A percentile compares a stretch with the other conserved stretches of the same genome.
These are phyloP conservation scores for Mycena amicta DNA, from an alignment of 768 basidiomycete genomes.

Conservation along the genomic window DNA sequence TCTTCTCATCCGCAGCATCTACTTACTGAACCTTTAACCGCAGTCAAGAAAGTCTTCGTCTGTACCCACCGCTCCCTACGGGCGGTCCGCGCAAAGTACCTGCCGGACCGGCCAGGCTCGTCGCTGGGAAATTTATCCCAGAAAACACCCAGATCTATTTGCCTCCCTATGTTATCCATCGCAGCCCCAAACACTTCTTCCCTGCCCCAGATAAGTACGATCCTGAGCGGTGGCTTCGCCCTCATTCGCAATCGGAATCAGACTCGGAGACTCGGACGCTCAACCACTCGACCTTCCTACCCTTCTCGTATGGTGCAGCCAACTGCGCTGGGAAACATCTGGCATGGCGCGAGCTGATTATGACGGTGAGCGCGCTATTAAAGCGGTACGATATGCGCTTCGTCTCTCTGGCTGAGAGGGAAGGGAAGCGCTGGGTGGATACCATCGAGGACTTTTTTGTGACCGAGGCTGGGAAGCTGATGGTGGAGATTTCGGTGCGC, in stretches of 20 bases:
- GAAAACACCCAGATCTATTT: conserved; percentile 37
- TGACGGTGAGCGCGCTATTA: conserved; percentile 35
- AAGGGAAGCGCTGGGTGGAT: neutral
- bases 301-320: too few species aligned
- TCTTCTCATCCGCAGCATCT: neutral
- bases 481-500: neutral
- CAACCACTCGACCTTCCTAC: conserved; percentile 44
- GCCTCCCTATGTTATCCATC: too few species aligned
- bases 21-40: neutral
- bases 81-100: conserved; percentile 22
- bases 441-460: neutral
- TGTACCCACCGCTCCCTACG: conserved; percentile 40
- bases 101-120: conserved; percentile 32
- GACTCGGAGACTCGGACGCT: conserved; percentile 34
- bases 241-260: neutral
- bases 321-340: conserved; percentile 46
- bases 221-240: conserved; percentile 47
- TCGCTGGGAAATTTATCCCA: conserved; percentile 33
- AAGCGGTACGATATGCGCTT: conserved; percentile 38
- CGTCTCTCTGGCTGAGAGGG: conserved; percentile 11
- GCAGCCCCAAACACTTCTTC: conserved; percentile 39
- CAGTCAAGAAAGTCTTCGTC: conserved; percentile 44
- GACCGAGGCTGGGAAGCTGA: neutral
- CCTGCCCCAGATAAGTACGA: conserved; percentile 41
- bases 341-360: conserved; percentile 40